Evolutionary conservation across 1,284 basidiomycete species (phyloP).

Genomic region (Xerocomus nothofagi): DNA sequence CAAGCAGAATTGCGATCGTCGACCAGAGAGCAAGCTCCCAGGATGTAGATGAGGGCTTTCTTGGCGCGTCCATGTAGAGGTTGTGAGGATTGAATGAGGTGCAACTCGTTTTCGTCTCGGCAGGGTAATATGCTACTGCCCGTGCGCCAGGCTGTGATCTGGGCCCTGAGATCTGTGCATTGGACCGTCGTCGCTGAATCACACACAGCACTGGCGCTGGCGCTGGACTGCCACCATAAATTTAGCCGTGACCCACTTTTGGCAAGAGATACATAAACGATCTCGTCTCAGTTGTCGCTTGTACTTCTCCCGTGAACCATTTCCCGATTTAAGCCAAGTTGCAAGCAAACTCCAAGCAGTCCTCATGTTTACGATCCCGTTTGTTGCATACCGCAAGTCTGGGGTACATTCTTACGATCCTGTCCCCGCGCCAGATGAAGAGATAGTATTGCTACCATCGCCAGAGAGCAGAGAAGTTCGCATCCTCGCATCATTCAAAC

Average conservation of each 20-base stretch:
- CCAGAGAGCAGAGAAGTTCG: background rate
- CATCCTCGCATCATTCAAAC: background rate
- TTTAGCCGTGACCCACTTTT: background rate
- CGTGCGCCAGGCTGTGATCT: conserved; percentile 6
- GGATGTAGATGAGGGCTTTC: conserved; percentile 5
- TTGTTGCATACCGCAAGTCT: background rate
- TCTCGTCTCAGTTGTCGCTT: background rate
- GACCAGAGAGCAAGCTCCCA: conserved; percentile 28
- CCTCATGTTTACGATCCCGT: conserved; percentile 3
- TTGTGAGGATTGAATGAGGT: background rate
- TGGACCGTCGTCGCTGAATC: background rate
- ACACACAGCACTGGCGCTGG: conserved; percentile 13
- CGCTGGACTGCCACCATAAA: background rate
- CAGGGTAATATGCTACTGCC: too few species aligned
- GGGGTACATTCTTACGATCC: conserved; percentile 11
- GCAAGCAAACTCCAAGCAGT: conserved; percentile 8
- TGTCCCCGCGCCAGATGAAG: conserved; percentile 21
- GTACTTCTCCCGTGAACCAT: background rate
- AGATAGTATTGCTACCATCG: conserved; percentile 11
- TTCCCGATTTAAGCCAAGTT: background rate
- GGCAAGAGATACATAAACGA: conserved; percentile 6
- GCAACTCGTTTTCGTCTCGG: too few species aligned
- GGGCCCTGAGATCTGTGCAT: background rate
- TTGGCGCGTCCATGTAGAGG: conserved; percentile 13
- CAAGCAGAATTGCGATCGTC: conserved; percentile 17